A percentile compares a stretch with the other conserved stretches of the same genome.
phyloP scores from a whole-genome alignment of 2,329 filamentous ascomycete genomes.

The Chrysoporthe deuterocubensis region DNA sequence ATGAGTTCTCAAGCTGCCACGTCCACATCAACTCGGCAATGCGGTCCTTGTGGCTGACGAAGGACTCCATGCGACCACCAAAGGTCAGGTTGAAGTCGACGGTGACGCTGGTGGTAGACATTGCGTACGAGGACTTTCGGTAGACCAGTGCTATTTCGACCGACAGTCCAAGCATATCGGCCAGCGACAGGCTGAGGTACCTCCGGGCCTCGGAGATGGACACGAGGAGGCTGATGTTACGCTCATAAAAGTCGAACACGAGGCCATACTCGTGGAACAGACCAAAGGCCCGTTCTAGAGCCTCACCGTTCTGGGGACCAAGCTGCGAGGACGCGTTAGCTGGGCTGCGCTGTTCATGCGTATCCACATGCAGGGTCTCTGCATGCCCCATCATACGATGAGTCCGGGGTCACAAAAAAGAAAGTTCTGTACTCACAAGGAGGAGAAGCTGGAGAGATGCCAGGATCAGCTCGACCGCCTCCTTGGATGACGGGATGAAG shows the following conservation, averaged over 20 bases:
- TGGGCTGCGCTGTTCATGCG: not conserved
- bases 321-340: constrained; percentile 23
- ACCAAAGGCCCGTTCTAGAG: constrained; percentile 28
- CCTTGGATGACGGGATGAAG: constrained; percentile 30
- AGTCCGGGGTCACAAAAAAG: not conserved
- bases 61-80: constrained; percentile 28
- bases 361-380: constrained; percentile 5
- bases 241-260: constrained; percentile 28
- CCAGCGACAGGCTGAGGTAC: constrained; percentile 31
- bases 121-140: constrained; percentile 26
- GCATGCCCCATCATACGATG: constrained; percentile 1
- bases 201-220: constrained; percentile 28
- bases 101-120: constrained; percentile 28
- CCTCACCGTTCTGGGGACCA: constrained; percentile 28
- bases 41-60: constrained; percentile 29
- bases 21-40: constrained; percentile 30
- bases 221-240: constrained; percentile 28
- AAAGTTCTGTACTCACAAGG: constrained; percentile 16
- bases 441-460: constrained; percentile 28
- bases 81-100: constrained; percentile 30
- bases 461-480: constrained; percentile 28
- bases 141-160: constrained; percentile 27
- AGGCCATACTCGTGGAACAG: constrained; percentile 30
- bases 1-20: constrained; percentile 29
- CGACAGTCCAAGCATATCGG: constrained; percentile 30